These are phyloP conservation scores for Podila epigama DNA, from an alignment of 192 early-diverging fungal genomes.

Conservation along the genomic window DNA sequence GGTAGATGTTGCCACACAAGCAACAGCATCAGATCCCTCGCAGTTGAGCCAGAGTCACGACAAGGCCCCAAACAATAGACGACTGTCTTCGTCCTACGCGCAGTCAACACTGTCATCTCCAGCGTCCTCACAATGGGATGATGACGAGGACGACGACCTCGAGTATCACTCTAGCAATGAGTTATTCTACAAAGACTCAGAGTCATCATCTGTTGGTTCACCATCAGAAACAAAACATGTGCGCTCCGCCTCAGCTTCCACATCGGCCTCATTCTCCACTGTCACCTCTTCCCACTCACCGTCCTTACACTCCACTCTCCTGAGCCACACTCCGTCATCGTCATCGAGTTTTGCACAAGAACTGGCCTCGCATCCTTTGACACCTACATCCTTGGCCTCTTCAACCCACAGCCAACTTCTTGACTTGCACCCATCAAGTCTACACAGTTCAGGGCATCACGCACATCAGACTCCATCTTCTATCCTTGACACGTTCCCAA, in stretches of 20 bases:
- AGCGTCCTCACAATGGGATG: not conserved
- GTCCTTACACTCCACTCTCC: not conserved
- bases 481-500: slow-evolving; percentile 21
- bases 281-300: not conserved
- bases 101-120: not conserved
- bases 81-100: not conserved
- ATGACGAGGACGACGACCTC: slow-evolving; percentile 10
- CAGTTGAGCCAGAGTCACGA: no score
- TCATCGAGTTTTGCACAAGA: not conserved
- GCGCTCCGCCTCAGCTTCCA: not conserved
- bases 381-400: not conserved
- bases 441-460: slow-evolving; percentile 2
- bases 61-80: not conserved
- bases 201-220: not conserved
- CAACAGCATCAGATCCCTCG: not conserved
- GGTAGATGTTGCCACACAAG: not conserved
- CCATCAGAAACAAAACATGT: slow-evolving; percentile 16
- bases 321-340: no score
- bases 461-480: slow-evolving; percentile 7
- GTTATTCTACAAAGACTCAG: slow-evolving; percentile 9
- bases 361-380: not conserved
- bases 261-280: not conserved
- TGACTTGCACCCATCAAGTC: slow-evolving; percentile 11
- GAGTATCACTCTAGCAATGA: slow-evolving; percentile 36
- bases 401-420: slow-evolving; percentile 10